Percentiles rank a stretch among this genome's conserved stretches.
Evolutionary conservation across 2,329 filamentous ascomycete genomes (phyloP).

Genomic region (Macrophomina pseudophaseolina): DNA sequence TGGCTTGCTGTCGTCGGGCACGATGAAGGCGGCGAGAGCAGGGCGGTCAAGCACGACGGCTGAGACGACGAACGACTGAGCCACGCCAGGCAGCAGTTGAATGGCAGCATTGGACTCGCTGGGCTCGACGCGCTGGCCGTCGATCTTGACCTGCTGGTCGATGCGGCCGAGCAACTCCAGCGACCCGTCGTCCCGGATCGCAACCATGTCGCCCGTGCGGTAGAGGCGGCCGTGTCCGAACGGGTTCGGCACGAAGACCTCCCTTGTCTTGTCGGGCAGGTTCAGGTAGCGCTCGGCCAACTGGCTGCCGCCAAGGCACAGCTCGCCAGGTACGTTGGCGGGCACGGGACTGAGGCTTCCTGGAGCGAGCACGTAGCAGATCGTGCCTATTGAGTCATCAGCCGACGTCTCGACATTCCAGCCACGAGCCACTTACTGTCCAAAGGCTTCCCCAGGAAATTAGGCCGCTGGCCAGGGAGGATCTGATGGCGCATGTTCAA

Average conservation of each 20-base stretch:
- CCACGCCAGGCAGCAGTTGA: not conserved
- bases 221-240: slow-evolving; percentile 27
- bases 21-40: slow-evolving; percentile 52
- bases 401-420: not conserved
- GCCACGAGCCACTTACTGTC: not conserved
- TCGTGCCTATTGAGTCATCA: not conserved
- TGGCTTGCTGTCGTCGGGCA: slow-evolving; percentile 26
- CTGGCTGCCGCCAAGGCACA: slow-evolving; percentile 64
- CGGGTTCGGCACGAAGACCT: slow-evolving; percentile 28
- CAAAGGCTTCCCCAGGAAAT: not conserved
- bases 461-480: not conserved
- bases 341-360: slow-evolving; percentile 22
- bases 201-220: slow-evolving; percentile 26
- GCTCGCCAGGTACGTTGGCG: slow-evolving; percentile 60
- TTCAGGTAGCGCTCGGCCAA: slow-evolving; percentile 28
- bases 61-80: not conserved
- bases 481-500: not conserved
- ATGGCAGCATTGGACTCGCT: slow-evolving; percentile 2
- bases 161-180: slow-evolving; percentile 26
- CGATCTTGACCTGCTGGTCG: slow-evolving; percentile 27
- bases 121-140: slow-evolving; percentile 27
- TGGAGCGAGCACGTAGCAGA: slow-evolving; percentile 28
- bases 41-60: not conserved
- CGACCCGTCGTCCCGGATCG: slow-evolving; percentile 21
- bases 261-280: slow-evolving; percentile 13